Percentiles rank a stretch among this genome's conserved stretches.
These are phyloP conservation scores for Aspergillus cristatus DNA, from an alignment of 495 filamentous ascomycete species.

Conservation along the genomic window DNA sequence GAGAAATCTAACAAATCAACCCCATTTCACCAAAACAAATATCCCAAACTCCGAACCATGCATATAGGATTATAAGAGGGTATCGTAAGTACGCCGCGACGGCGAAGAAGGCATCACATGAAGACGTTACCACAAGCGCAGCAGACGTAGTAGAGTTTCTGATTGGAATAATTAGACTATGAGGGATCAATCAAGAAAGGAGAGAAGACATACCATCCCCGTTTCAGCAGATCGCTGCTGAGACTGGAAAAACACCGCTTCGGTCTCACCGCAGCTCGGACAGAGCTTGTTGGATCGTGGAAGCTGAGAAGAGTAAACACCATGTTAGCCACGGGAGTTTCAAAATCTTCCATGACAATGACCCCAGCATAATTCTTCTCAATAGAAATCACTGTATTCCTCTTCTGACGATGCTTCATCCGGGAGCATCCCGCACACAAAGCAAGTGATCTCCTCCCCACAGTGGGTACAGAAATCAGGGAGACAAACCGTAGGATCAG, in stretches of 20 bases:
- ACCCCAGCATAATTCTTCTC: slow-evolving; percentile 1
- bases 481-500: slow-evolving; percentile 92
- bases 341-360: slow-evolving; percentile 6
- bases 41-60: slow-evolving; percentile 22
- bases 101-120: slow-evolving; percentile 34
- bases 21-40: slow-evolving; percentile 1
- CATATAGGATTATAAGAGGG: slow-evolving; percentile 19
- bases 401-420: slow-evolving; percentile 11
- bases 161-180: slow-evolving; percentile 1
- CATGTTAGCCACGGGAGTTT: slow-evolving; percentile 39
- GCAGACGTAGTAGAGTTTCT: slow-evolving; percentile 99
- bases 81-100: slow-evolving; percentile 24
- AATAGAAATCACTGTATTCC: slow-evolving; percentile 6
- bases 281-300: slow-evolving; percentile 76
- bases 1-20: slow-evolving; percentile 4
- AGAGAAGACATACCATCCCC: slow-evolving; percentile 70
- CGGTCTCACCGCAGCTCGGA: slow-evolving; percentile 70
- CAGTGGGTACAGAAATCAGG: slow-evolving; percentile 44
- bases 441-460: slow-evolving; percentile 42
- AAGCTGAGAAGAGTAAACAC: slow-evolving; percentile 48
- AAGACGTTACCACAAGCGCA: slow-evolving; percentile 86
- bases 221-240: slow-evolving; percentile 94
- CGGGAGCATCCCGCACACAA: slow-evolving; percentile 27
- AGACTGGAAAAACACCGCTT: slow-evolving; percentile 96
- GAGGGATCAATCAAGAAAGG: slow-evolving; percentile 3